These are phyloP conservation scores for Ophiognomonia clavigignenti-juglandacearum DNA, from an alignment of 2,329 filamentous ascomycete genomes.

Conservation along the genomic window DNA sequence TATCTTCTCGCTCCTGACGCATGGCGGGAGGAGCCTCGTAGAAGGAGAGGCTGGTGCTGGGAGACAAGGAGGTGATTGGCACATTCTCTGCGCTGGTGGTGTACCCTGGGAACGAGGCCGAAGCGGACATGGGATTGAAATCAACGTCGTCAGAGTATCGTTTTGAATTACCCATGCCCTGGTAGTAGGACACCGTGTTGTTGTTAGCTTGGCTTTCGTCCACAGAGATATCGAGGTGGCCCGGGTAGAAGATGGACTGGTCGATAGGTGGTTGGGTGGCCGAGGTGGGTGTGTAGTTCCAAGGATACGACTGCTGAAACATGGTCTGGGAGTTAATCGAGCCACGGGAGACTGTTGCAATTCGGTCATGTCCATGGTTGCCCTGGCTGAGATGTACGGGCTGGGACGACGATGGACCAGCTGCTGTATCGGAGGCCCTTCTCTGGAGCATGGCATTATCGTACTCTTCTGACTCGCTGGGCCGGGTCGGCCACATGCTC, in stretches of 20 bases:
- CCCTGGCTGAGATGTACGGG: background rate
- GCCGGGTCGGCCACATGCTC: background rate
- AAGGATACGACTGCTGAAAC: background rate
- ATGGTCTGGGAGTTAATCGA: background rate
- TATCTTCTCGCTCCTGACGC: slow-evolving; percentile 1
- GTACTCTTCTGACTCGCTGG: background rate
- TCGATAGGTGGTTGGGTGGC: background rate
- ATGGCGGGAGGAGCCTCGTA: background rate
- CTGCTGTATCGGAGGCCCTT: background rate
- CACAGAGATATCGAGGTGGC: background rate
- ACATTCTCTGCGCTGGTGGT: background rate
- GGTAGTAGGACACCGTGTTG: background rate
- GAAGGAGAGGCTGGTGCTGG: slow-evolving; percentile 4
- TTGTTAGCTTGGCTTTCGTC: background rate
- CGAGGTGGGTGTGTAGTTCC: background rate
- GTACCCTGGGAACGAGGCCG: background rate
- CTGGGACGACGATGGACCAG: background rate
- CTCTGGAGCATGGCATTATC: background rate
- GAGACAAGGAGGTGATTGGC: background rate
- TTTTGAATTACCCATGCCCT: background rate
- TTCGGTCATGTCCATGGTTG: background rate
- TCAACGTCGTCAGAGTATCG: background rate
- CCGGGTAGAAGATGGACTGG: background rate
- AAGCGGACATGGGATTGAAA: background rate
- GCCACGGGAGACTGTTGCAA: background rate